Base-by-base conservation (phyloP, 164 flowering plant genomes). In the Nymphaea colorata region DNA sequence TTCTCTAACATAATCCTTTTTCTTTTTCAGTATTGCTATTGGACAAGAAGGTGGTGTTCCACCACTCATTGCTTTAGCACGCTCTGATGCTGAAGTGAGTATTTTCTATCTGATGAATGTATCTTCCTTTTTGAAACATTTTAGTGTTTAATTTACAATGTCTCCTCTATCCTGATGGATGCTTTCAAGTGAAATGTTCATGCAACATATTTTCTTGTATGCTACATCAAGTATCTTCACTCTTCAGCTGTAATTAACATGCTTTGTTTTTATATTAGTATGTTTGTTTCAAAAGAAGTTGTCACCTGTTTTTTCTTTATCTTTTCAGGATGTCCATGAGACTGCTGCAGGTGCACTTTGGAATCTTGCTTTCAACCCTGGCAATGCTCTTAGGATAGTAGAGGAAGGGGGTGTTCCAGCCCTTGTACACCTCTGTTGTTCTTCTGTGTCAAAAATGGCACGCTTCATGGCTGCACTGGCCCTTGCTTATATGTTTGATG, bases 281-380 rank as follows among this genome's bases (percentile, higher is more conserved):
- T 25, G 36, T 25, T 1, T 25, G 36, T 25, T 25, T 25, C 36
- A 25, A 25, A 25, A 25, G 36, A 25, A 25, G 1, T 25, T 25
- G 36, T 25, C 36, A 25, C 36, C 36, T 25, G 36, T 25, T 25
- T 25, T 25, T 2, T 5, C 14, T 51, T 51, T 51, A 51, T 15
- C 14, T 8, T 51, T 75, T 14, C 79, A 90, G 97, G 98, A 95
- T 79, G 99, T 95, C 67, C 98, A 92, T 75, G 98, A 92, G 81
- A 92, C 99, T 72, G 99, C 99, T 61, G 99, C 98, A 6, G 99
- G 98, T 64, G 99, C 99, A 67, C 91, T 95, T 59, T 91, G 96
- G 98, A 95, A 95, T 75, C 93, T 95, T 79, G 98, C 99, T 71
- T 95, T 90, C 65, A 92, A 92, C 71, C 88, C 97, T 47, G 90